These are phyloP conservation scores for Discostella stelligeroides DNA, from an alignment of 108 stramenopile genomes.

Conservation along the genomic window DNA sequence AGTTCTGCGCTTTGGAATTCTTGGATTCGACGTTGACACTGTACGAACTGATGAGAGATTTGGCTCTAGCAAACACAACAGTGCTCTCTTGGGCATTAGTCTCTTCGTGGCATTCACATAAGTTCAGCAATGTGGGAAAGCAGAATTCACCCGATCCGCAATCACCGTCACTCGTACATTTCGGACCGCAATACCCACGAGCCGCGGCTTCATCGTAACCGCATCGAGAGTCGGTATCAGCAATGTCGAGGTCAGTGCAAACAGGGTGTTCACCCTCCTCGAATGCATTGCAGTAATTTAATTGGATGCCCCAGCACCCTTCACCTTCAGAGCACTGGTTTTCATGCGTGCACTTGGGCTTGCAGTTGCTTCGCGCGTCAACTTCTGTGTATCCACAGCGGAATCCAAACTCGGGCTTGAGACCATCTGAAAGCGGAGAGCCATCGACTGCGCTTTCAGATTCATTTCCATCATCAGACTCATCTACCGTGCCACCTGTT, in stretches of 20 bases:
- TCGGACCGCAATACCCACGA: conserved; percentile 39
- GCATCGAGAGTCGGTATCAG: conserved; percentile 25
- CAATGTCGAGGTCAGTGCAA: conserved; percentile 36
- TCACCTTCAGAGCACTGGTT: conserved; percentile 32
- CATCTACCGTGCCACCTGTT: conserved; percentile 12
- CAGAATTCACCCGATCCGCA: conserved; percentile 32
- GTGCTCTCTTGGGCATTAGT: conserved; percentile 18
- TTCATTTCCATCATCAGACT: neutral
- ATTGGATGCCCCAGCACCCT: conserved; percentile 49
- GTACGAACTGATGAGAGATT: conserved; percentile 29
- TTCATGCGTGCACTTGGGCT: conserved; percentile 36
- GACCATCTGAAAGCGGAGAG: conserved; percentile 26
- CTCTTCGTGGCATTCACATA: conserved; percentile 35
- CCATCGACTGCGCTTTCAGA: conserved; percentile 2
- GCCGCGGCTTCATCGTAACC: conserved; percentile 45
- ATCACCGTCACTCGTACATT: conserved; percentile 25
- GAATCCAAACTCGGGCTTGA: conserved; percentile 35
- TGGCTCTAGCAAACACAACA: conserved; percentile 31
- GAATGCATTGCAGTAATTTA: conserved; percentile 49
- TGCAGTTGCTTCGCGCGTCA: conserved; percentile 45
- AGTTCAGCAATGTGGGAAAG: conserved; percentile 32
- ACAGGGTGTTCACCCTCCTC: conserved; percentile 46
- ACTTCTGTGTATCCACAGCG: conserved; percentile 40
- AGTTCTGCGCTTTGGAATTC: neutral
- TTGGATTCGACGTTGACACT: conserved; percentile 8